Evolutionary conservation across 2,329 filamentous ascomycete genomes (phyloP).

Genomic region (Fusarium circinatum): DNA sequence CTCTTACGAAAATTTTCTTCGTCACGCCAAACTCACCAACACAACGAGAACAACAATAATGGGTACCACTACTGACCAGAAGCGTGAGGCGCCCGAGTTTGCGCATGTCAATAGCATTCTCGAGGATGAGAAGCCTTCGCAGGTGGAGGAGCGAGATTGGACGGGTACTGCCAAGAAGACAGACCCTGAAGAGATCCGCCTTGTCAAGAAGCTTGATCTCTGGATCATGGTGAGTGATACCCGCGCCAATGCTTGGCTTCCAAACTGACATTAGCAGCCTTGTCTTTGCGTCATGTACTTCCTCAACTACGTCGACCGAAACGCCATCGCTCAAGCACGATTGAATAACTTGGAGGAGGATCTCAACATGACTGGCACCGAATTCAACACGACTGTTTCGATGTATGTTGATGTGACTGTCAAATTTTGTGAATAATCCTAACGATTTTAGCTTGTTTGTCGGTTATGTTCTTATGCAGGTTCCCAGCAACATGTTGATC

Average conservation of each 20-base stretch:
- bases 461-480: slow-evolving; percentile 58
- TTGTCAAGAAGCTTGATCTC: slow-evolving; percentile 55
- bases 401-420: slow-evolving; percentile 38
- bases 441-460: slow-evolving; percentile 45
- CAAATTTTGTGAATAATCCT: neutral
- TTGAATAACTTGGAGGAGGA: slow-evolving; percentile 60
- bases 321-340: slow-evolving; percentile 58
- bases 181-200: slow-evolving; percentile 52
- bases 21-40: neutral
- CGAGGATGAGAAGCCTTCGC: slow-evolving; percentile 37
- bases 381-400: slow-evolving; percentile 61
- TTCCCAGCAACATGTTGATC: slow-evolving; percentile 55
- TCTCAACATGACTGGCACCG: slow-evolving; percentile 62
- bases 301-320: slow-evolving; percentile 57
- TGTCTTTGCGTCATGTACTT: slow-evolving; percentile 56
- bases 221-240: slow-evolving; percentile 52
- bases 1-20: neutral
- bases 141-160: slow-evolving; percentile 46
- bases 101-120: slow-evolving; percentile 39
- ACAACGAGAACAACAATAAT: neutral
- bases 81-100: slow-evolving; percentile 30
- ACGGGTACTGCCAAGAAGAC: slow-evolving; percentile 52
- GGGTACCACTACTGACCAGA: slow-evolving; percentile 6
- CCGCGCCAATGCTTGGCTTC: neutral
- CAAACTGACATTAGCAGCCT: slow-evolving; percentile 29